Conservation (phyloP, 352 stramenopile species). For the Phytophthora sp. region DNA sequence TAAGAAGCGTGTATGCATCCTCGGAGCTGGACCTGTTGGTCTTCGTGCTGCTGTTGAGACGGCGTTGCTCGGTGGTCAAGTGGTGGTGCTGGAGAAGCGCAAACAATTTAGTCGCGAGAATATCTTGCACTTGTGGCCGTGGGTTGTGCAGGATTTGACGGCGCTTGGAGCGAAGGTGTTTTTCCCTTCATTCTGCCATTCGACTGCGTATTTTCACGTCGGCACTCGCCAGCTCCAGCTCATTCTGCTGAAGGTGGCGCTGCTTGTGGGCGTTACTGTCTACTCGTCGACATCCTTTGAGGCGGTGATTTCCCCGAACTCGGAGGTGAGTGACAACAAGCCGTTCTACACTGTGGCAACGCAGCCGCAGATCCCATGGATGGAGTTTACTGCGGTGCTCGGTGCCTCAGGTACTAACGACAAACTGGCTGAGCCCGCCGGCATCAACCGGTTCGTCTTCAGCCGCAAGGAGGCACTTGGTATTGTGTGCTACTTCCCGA, state of each 20-base stretch:
- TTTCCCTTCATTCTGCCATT: constrained; percentile 83
- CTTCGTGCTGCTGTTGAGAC: constrained; percentile 78
- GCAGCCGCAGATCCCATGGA: constrained; percentile 81
- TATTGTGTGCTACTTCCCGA: constrained; percentile 85
- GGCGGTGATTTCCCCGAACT: constrained; percentile 54
- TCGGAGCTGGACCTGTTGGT: constrained; percentile 78
- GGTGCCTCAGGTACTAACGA: constrained; percentile 75
- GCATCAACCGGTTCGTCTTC: constrained; percentile 83
- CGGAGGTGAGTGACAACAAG: constrained; percentile 58
- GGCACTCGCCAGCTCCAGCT: constrained; percentile 86
- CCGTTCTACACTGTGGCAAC: constrained; percentile 76
- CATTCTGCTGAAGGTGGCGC: constrained; percentile 82
- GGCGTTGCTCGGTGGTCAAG: constrained; percentile 69
- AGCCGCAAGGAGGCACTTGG: constrained; percentile 83
- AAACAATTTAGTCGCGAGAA: constrained; percentile 85
- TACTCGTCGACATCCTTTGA: constrained; percentile 73
- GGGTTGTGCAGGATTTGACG: constrained; percentile 85
- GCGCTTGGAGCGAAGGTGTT: constrained; percentile 83
- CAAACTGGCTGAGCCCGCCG: constrained; percentile 60
- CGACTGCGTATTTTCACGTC: constrained; percentile 85
- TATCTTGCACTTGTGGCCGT: constrained; percentile 85
- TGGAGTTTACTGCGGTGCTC: constrained; percentile 76
- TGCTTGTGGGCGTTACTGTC: constrained; percentile 75
- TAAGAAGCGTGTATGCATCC: constrained; percentile 75
- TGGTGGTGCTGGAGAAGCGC: constrained; percentile 84